These are phyloP conservation scores for Ophiostoma tasmaniense DNA, from an alignment of 2,329 filamentous ascomycete genomes.

Conservation along the genomic window DNA sequence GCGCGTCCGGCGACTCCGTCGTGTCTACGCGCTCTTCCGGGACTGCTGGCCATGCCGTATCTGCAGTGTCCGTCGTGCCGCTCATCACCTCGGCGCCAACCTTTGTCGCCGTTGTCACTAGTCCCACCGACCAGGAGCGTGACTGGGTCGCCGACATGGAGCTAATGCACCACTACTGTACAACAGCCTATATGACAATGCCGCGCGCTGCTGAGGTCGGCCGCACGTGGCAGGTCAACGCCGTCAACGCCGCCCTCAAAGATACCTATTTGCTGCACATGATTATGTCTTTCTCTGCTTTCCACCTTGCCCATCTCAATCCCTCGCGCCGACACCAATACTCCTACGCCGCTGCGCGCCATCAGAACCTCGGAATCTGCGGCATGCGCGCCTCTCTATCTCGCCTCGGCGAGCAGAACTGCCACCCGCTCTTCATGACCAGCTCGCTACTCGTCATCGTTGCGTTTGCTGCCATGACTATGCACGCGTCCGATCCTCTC, in stretches of 20 bases:
- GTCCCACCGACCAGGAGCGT: not conserved
- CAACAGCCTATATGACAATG: constrained; percentile 25
- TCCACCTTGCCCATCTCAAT: constrained; percentile 27
- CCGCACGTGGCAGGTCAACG: constrained; percentile 23
- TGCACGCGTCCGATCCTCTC: constrained; percentile 14
- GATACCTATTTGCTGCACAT: constrained; percentile 30
- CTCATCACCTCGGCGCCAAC: not conserved
- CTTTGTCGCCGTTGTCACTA: not conserved
- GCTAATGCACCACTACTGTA: constrained; percentile 28
- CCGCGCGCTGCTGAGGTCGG: constrained; percentile 25
- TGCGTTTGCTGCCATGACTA: constrained; percentile 25
- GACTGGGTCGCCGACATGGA: constrained; percentile 31
- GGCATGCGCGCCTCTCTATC: constrained; percentile 24
- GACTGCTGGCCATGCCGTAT: not conserved
- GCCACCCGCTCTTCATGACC: constrained; percentile 28
- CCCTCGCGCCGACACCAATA: constrained; percentile 23
- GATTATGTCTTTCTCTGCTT: constrained; percentile 30
- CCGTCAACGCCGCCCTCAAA: constrained; percentile 23
- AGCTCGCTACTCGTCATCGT: constrained; percentile 28
- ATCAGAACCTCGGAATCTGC: constrained; percentile 28
- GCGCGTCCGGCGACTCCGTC: not conserved
- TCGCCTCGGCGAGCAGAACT: constrained; percentile 25
- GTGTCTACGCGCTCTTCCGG: not conserved
- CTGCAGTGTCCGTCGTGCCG: not conserved
- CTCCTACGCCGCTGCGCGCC: constrained; percentile 22